Base-by-base conservation (phyloP, 805 yeast species). In the Myxozyma vanderwaltii region DNA sequence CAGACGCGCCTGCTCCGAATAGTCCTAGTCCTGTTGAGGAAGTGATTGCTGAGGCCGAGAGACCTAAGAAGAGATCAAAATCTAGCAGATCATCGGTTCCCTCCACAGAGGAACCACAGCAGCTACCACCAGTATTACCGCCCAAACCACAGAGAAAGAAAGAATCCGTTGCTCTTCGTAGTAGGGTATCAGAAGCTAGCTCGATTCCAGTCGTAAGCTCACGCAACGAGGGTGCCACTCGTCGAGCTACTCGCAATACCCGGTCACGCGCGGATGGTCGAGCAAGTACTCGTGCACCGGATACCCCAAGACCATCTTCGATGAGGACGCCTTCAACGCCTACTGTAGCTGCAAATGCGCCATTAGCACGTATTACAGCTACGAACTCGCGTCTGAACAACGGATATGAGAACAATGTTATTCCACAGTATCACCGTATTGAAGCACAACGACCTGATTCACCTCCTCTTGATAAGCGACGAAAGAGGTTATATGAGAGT, bases 351-450 rank as follows among this genome's bases (percentile, higher is more conserved):
- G 52, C 31, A 19, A 51, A 24, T 8, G 44, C 41, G 7, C 63
- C 56, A 8, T 43, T 60, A 2, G 24, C 57, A n/a, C 50, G 44
- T 31, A 10, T 62, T 4, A 59, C 65, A 3, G 56, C 57, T 19
- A 38, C 51, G 15, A 62, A 62, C 31, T 59, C 64, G 21, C 46
- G 46, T 7, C 35, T 55, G 33, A 62, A 62, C 21, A 77, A 86
- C 0, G 64, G 67, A 4, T 59, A 55, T 38, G 69, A 63, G 38
- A 53, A 4, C 70, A 83, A 59, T 67, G 69, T 47, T 8, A 43
- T 62, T 3, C 65, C 65, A 7, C 52, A 54, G 26, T 62, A 58
- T 31, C 59, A 59, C 36, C 48, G 52, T 15, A 51, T 55, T 38
- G 54, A 60, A 7, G 61, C 62, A 3, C 46, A 51, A 41, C 50